phyloP scores from a whole-genome alignment of 2,329 filamentous ascomycete species.

The Cladophialophora exuberans region DNA sequence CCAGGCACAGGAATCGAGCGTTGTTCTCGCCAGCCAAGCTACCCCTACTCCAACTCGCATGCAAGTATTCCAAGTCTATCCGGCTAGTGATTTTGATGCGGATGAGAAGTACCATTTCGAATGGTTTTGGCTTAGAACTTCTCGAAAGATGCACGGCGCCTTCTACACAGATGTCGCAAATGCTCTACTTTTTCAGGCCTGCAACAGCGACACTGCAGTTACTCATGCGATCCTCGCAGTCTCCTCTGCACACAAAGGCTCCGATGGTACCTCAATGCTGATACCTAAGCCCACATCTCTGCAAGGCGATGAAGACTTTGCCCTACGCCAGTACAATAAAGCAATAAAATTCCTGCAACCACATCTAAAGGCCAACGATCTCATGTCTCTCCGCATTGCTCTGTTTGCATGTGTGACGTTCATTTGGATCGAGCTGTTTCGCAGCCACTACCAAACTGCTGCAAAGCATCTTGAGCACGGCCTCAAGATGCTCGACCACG shows the following conservation, averaged over 20 bases:
- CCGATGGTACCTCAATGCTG: too few species aligned
- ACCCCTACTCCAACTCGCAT: neutral
- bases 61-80: neutral
- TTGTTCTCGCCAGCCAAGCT: neutral
- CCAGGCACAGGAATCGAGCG: neutral
- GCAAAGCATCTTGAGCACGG: slow-evolving; percentile 40
- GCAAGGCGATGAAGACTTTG: slow-evolving; percentile 31
- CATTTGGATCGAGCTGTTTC: slow-evolving; percentile 45
- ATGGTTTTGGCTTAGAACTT: slow-evolving; percentile 36
- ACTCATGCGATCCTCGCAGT: slow-evolving; percentile 48
- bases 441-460: slow-evolving; percentile 37
- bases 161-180: slow-evolving; percentile 46
- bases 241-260: slow-evolving; percentile 40
- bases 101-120: slow-evolving; percentile 37
- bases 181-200: slow-evolving; percentile 44
- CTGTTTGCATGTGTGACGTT: slow-evolving; percentile 49
- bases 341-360: slow-evolving; percentile 43
- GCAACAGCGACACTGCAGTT: slow-evolving; percentile 44
- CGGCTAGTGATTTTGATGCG: neutral
- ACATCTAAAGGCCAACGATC: slow-evolving; percentile 34
- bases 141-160: slow-evolving; percentile 41
- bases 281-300: neutral
- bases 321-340: slow-evolving; percentile 46
- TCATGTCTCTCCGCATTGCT: slow-evolving; percentile 39
- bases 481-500: slow-evolving; percentile 34